Percentiles rank a stretch among this genome's conserved stretches.
These are phyloP conservation scores for Cyberlindnera xishuangbannaensis DNA, from an alignment of 805 yeast species.

Conservation along the genomic window DNA sequence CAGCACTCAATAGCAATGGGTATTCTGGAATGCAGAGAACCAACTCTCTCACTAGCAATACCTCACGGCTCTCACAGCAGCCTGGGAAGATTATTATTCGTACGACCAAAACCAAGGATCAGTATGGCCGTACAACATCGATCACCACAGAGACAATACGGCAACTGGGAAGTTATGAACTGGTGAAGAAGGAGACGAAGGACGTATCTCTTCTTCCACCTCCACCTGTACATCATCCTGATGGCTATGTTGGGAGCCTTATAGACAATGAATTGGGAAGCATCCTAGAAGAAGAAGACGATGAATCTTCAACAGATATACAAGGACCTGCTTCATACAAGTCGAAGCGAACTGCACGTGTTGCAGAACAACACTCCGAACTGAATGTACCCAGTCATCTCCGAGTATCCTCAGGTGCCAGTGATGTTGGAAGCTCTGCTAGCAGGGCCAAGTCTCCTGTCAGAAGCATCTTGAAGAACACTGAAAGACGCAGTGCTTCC, in stretches of 20 bases:
- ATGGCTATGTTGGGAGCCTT: constrained; percentile 23
- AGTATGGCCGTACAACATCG: constrained; percentile 47
- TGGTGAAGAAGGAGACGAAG: constrained; percentile 42
- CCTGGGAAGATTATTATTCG: constrained; percentile 32
- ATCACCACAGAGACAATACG: constrained; percentile 50
- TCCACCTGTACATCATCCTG: constrained; percentile 14
- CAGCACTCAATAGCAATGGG: constrained; percentile 5
- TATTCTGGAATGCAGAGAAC: too few relatives aligned
- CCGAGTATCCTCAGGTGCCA: too few relatives aligned
- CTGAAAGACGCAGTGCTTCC: constrained; percentile 2
- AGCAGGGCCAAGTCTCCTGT: constrained; percentile 12
- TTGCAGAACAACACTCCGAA: too few relatives aligned
- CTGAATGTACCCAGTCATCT: too few relatives aligned
- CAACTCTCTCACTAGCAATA: constrained; percentile 8
- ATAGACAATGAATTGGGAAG: constrained; percentile 25
- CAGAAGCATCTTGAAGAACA: constrained; percentile 12
- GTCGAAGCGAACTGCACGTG: too few relatives aligned
- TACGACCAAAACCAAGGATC: constrained; percentile 46
- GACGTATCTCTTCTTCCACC: constrained; percentile 22
- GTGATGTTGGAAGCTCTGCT: too few relatives aligned
- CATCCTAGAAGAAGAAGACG: constrained; percentile 26
- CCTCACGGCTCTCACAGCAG: constrained; percentile 1
- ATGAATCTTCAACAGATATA: not conserved
- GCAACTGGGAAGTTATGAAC: constrained; percentile 42
- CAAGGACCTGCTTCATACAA: too few relatives aligned